These are phyloP conservation scores for Naganishia albida DNA, from an alignment of 1,284 basidiomycete species.

Conservation along the genomic window DNA sequence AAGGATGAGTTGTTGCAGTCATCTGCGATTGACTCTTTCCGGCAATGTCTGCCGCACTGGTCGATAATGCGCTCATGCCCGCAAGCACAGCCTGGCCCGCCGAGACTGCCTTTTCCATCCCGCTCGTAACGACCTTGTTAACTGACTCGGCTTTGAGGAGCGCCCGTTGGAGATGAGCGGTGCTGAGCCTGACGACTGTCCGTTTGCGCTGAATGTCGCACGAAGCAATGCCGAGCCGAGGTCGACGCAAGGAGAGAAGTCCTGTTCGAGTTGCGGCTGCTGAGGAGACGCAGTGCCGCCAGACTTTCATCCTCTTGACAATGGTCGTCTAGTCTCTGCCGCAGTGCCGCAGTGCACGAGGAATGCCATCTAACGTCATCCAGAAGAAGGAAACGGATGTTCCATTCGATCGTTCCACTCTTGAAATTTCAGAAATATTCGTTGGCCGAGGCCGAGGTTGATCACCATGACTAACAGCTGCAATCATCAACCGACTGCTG, in stretches of 20 bases:
- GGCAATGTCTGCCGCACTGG: neutral
- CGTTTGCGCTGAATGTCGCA: constrained; percentile 2
- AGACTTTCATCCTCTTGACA: neutral
- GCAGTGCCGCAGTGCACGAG: neutral
- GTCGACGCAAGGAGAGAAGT: neutral
- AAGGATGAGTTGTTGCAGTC: neutral
- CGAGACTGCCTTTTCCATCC: neutral
- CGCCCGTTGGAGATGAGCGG: constrained; percentile 5
- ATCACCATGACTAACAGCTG: neutral
- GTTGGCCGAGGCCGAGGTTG: constrained; percentile 8
- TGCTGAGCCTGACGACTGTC: constrained; percentile 20
- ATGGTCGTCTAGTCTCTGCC: neutral
- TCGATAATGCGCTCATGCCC: neutral
- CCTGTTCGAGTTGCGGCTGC: neutral
- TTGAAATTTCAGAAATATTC: constrained; percentile 4
- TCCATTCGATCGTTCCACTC: constrained; percentile 14
- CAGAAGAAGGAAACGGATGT: neutral
- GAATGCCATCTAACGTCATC: constrained; percentile 2
- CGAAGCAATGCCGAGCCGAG: neutral
- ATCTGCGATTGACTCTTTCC: neutral
- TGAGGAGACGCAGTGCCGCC: constrained; percentile 7
- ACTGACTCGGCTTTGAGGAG: constrained; percentile 10
- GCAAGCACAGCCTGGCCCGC: constrained; percentile 2
- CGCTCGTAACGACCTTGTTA: constrained; percentile 2
- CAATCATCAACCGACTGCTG: too few relatives aligned